Evolutionary conservation across 139 green algal species (phyloP).

Genomic region (Mesostigma viride): DNA sequence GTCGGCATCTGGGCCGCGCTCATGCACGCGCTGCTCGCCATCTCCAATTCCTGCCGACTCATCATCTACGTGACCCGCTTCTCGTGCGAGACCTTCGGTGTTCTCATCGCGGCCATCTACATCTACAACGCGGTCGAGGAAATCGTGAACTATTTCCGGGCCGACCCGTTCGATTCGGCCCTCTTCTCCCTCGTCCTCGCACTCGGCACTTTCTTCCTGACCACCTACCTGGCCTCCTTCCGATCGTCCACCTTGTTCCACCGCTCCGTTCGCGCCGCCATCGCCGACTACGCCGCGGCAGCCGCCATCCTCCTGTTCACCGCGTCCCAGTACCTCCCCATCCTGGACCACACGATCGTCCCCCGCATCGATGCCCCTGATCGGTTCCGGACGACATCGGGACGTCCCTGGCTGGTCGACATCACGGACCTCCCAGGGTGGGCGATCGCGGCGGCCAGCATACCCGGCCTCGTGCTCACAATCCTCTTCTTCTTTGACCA

Average conservation of each 20-base stretch:
- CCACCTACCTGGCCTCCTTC: not conserved
- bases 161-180: not conserved
- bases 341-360: not conserved
- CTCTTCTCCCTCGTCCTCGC: not conserved
- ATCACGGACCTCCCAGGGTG: constrained; percentile 39
- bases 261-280: no score
- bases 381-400: constrained; percentile 37
- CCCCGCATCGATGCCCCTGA: no score
- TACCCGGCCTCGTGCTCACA: constrained; percentile 68
- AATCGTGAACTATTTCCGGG: not conserved
- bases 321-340: not conserved
- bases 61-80: constrained; percentile 66
- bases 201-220: not conserved
- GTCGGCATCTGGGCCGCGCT: constrained; percentile 57
- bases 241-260: not conserved
- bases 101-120: constrained; percentile 81
- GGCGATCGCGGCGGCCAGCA: constrained; percentile 55
- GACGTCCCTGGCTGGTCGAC: no score
- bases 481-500: constrained; percentile 88
- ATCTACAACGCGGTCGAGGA: constrained; percentile 69
- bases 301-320: not conserved
- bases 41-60: constrained; percentile 36
- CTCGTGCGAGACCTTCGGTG: constrained; percentile 72
- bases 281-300: not conserved
- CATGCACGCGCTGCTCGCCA: constrained; percentile 49